Evolutionary conservation across 805 yeast species (phyloP).

Genomic region (Kregervanrija delftensis): DNA sequence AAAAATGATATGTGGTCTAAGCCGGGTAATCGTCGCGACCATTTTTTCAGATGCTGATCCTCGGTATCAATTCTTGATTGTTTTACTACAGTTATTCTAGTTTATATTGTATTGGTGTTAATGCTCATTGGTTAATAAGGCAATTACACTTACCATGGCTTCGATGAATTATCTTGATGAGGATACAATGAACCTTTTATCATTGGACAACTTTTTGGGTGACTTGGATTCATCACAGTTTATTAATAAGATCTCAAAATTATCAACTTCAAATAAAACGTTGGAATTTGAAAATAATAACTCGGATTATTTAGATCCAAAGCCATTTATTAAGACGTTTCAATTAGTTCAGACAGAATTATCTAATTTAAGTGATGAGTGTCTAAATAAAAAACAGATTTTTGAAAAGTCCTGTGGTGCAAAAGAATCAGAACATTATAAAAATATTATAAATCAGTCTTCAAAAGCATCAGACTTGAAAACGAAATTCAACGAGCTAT

Average conservation of each 20-base stretch:
- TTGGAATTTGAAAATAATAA: conserved; percentile 50
- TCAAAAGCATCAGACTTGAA: conserved; percentile 35
- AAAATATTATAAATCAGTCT: conserved; percentile 52
- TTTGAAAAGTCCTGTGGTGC: conserved; percentile 51
- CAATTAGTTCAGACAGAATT: conserved; percentile 77
- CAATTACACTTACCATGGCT: conserved; percentile 10
- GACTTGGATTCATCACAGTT: conserved; percentile 74
- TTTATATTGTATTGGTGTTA: too few species aligned
- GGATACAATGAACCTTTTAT: conserved; percentile 48
- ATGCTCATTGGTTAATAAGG: too few species aligned
- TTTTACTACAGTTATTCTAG: background rate
- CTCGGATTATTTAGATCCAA: conserved; percentile 68
- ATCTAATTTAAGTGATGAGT: conserved; percentile 51
- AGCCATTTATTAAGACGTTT: conserved; percentile 89
- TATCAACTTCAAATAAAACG: conserved; percentile 7
- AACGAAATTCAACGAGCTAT: conserved; percentile 43
- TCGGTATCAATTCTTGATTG: background rate
- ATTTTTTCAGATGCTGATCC: background rate
- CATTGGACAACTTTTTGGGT: conserved; percentile 55
- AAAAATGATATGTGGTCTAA: too few species aligned
- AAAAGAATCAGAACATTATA: conserved; percentile 60
- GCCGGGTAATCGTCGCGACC: background rate
- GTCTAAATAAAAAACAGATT: conserved; percentile 41
- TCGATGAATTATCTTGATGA: conserved; percentile 41
- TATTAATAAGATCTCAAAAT: conserved; percentile 63